Conservation (phyloP, 768 basidiomycete species). For the Psilocybe azurescens region DNA sequence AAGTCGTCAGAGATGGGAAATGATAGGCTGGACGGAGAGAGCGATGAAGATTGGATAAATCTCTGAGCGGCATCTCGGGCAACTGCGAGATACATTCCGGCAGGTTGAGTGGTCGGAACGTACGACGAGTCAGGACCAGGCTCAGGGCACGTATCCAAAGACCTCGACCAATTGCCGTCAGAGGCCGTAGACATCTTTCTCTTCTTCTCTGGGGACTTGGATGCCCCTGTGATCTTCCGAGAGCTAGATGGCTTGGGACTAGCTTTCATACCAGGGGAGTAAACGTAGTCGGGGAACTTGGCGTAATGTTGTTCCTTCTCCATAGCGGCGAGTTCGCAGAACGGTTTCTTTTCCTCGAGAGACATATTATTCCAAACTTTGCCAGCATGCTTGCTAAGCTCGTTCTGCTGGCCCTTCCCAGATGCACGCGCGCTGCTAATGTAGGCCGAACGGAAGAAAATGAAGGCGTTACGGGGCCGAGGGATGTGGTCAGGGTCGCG, state of each 20-base stretch:
- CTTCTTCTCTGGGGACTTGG: slow-evolving; percentile 1
- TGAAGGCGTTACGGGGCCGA: slow-evolving; percentile 45
- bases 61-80: slow-evolving; percentile 11
- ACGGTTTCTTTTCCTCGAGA: slow-evolving; percentile 24
- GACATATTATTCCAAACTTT: slow-evolving; percentile 33
- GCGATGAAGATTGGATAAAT: background rate
- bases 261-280: slow-evolving; percentile 23
- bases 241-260: slow-evolving; percentile 3
- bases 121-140: slow-evolving; percentile 4
- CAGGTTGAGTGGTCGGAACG: background rate
- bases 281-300: slow-evolving; percentile 34
- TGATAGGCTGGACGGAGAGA: background rate
- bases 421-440: slow-evolving; percentile 15
- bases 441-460: slow-evolving; percentile 38
- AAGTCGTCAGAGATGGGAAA: background rate
- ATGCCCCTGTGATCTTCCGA: background rate
- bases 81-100: slow-evolving; percentile 8
- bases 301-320: slow-evolving; percentile 32
- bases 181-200: background rate
- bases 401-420: slow-evolving; percentile 33
- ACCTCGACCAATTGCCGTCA: background rate
- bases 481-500: slow-evolving; percentile 29
- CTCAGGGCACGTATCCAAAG: slow-evolving; percentile 3
- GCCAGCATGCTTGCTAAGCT: slow-evolving; percentile 38
- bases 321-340: slow-evolving; percentile 21